These are phyloP conservation scores for Boletus tomentosulus DNA, from an alignment of 768 basidiomycete species.

Conservation along the genomic window DNA sequence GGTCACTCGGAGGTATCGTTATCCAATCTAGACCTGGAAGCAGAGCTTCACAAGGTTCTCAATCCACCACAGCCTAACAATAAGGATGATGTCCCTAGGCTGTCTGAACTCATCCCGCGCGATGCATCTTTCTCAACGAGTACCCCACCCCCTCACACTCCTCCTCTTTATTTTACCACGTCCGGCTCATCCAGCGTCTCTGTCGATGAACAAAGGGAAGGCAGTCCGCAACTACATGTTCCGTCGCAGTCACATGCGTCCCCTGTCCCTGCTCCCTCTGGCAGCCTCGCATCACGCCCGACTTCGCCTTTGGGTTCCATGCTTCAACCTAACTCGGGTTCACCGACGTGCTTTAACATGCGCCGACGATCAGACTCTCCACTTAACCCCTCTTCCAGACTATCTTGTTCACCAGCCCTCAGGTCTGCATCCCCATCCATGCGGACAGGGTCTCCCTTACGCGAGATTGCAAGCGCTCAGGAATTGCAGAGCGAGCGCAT, in stretches of 20 bases:
- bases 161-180: constrained; percentile 17
- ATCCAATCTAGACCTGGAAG: constrained; percentile 30
- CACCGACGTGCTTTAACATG: constrained; percentile 17
- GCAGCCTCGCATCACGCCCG: not conserved
- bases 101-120: constrained; percentile 25
- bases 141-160: constrained; percentile 23
- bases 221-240: not conserved
- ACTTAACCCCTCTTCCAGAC: constrained; percentile 11
- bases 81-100: constrained; percentile 14
- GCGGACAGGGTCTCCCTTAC: constrained; percentile 27
- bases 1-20: constrained; percentile 36
- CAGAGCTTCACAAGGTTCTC: constrained; percentile 25
- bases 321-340: constrained; percentile 15
- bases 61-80: constrained; percentile 9
- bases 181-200: constrained; percentile 17
- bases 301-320: constrained; percentile 7
- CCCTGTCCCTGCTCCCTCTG: not conserved
- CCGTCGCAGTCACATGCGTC: constrained; percentile 5
- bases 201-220: constrained; percentile 10
- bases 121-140: constrained; percentile 23
- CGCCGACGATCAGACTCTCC: constrained; percentile 24
- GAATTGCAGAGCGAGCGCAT: constrained; percentile 16
- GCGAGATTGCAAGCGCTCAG: constrained; percentile 19
- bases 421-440: constrained; percentile 2
- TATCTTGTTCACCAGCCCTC: constrained; percentile 13